Evolutionary conservation across 2,329 filamentous ascomycete species (phyloP), one percentile per base, ranked within the genome.

Genomic region (Clathrospora elynae): DNA sequence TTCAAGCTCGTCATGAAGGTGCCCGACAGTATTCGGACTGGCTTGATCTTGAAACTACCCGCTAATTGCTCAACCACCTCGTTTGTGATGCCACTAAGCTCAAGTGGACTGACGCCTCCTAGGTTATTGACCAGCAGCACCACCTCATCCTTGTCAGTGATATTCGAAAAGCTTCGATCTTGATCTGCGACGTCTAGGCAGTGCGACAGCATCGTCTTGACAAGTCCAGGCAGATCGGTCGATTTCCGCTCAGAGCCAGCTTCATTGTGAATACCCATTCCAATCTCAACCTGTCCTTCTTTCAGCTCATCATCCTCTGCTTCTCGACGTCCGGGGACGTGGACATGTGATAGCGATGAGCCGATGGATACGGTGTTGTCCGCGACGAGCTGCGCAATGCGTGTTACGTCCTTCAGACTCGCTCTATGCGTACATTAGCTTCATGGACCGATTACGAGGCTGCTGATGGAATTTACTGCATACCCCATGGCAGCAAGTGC

Each of bases 331-430:
- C 92, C 91, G 0, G 92, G 92, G 0, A 96, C 88, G 65, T 96
- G 92, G n/a, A 96, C 91, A 66, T 95, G 91, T 52, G 87, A 86
- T 28, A 96, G 74, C 38, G 88, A 92, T 3, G 88, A 87, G 11
- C 91, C 92, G 14, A 96, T 88, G 28, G 87, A 90, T 22, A 95
- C 87, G 5, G 92, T 73, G 64, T 95, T 95, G 12, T 82, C 77
- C 2, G 88, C 85, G 3, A 83, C 81, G 35, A 90, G 72, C 61
- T 84, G 78, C 5, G 90, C 90, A 8, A 91, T 81, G 51, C 78
- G 76, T 47, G 84, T 80, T 3, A 95, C 88, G 42, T 95, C 82
- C 14, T 84, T 78, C 50, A 96, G 73, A 31, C 60, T 69, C 20
- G 71, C 73, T 9, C 75, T 73, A 26, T 28, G 31, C 29, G 23